Evolutionary conservation across 1,284 basidiomycete species (phyloP), one percentile per base, ranked within the genome.

Genomic region (Austroboletus novae-zelandiae): DNA sequence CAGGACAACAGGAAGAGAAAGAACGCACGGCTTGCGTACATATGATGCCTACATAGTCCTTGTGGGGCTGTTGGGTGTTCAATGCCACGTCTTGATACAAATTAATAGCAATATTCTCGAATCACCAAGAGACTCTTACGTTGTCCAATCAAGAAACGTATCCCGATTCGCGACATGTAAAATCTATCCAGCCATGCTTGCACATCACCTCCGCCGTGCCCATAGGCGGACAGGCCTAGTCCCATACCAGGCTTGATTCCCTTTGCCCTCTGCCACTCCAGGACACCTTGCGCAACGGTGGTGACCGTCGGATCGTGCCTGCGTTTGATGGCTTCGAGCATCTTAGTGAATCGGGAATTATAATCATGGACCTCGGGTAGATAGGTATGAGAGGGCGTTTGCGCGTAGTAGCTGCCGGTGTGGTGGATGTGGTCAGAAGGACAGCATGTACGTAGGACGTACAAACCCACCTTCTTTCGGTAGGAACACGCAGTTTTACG

Each of bases 241-340:
- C 66, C 62, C 56, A 60, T 68, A 4, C 62, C 64, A 7, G 58
- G 45, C 43, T 55, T 65, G 2, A 67, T 65, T 30, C 64, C 66
- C 15, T 60, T 68, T 40, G 46, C 46, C n/a, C 79, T 74, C 59
- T 91, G 89, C 85, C 87, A 90, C 64, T 90, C 88, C 42, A 89
- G 71, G 7, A 90, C 84, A 49, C 88, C 97, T 69, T 98, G 95
- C 0, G 93, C 94, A 45, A 98, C 89, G 7, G 95, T 98, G 1
- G 96, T 97, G 9, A 99, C 97, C 0, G 97, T 98, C 0, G 95
- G 95, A 67, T 99, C 96, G 71, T 99, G 97, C 27, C 97, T 78
- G 57, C 80, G 84, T 74, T 99, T 99, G 76, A 99, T 97, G 39
- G 83, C 77, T 51, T 97, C 89, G 5, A 99, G 79, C 13, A 86